Base-by-base conservation (phyloP, 805 yeast species). In the Zygosaccharomyces pseudorouxii region DNA sequence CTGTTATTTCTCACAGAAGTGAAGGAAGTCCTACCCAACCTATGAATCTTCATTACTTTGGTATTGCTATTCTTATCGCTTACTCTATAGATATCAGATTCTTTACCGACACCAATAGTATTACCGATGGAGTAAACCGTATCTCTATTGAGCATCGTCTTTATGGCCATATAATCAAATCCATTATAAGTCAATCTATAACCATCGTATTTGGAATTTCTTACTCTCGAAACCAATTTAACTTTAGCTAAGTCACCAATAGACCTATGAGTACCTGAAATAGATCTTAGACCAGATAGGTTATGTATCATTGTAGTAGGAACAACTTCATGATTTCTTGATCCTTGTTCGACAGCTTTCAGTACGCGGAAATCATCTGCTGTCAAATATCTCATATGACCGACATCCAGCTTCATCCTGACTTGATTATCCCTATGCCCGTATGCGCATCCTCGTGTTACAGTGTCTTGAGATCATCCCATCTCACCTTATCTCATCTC, bases 191-290 rank as follows among this genome's bases (percentile, higher is more conserved):
- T 85, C 55, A 93, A 70, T 56, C 92, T 76, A 71, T 87, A 93
- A 10, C 99, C 99, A 65, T 93, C 99, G 67, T 93, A 92, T 59
- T 83, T 88, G 29, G 97, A 95, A 67, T 93, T 93, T 70, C 96
- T 78, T 50, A 89, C 74, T 54, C 83, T 76, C 1, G 92, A 76
- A 20, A 93, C 77, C 45, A 93, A 71, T 58, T 82, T 89, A 53
- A 89, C 70, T 67, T 92, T 92, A 22, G 98, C 97, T 52, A 93
- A 74, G 59, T 87, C 95, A 11, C 88, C 78, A 36, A 93, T 85
- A 20, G 88, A 79, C 59, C 87, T 76, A 60, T 83, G 82, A 0
- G 95, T 86, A 23, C 85, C 84, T 1, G 95, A 80, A 5, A 80
- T 79, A 18, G 89, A 81, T 55, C 86, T 79, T 59, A 89, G 66